These are phyloP conservation scores for Rhododendron henanense DNA, from an alignment of 148 eudicot species.

Conservation along the genomic window DNA sequence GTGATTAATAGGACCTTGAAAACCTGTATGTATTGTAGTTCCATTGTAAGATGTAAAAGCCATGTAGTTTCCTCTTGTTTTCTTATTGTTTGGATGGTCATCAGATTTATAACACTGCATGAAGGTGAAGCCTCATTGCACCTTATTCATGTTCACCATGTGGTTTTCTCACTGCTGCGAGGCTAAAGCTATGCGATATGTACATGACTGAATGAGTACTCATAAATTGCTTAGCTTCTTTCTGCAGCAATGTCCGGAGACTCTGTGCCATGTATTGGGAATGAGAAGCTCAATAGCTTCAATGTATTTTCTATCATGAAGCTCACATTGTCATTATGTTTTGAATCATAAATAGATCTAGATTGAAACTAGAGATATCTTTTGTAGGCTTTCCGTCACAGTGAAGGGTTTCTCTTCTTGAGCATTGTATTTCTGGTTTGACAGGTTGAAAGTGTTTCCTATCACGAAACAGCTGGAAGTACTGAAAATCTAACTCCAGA, in stretches of 20 bases:
- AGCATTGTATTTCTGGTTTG: conserved; percentile 14
- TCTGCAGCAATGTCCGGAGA: neutral
- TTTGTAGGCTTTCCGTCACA: neutral
- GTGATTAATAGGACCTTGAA: neutral
- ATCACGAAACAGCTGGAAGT: conserved; percentile 28
- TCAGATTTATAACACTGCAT: neutral
- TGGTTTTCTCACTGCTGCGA: neutral
- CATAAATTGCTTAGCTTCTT: neutral
- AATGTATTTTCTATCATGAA: neutral
- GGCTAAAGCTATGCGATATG: neutral
- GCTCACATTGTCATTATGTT: neutral
- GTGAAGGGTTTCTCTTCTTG: conserved; percentile 7
- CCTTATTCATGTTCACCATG: neutral
- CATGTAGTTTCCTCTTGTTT: neutral
- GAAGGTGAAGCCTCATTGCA: neutral
- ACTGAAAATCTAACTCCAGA: conserved; percentile 16
- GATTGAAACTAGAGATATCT: neutral
- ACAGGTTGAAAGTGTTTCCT: conserved; percentile 65
- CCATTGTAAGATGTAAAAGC: neutral
- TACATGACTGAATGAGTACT: neutral
- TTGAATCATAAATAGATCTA: neutral
- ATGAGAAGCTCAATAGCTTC: neutral
- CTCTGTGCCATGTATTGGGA: neutral
- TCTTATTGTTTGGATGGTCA: neutral
- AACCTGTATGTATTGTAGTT: neutral